These are phyloP conservation scores for Debaryomycetaceae sp. DNA, from an alignment of 1,139 yeast species.

Conservation along the genomic window DNA sequence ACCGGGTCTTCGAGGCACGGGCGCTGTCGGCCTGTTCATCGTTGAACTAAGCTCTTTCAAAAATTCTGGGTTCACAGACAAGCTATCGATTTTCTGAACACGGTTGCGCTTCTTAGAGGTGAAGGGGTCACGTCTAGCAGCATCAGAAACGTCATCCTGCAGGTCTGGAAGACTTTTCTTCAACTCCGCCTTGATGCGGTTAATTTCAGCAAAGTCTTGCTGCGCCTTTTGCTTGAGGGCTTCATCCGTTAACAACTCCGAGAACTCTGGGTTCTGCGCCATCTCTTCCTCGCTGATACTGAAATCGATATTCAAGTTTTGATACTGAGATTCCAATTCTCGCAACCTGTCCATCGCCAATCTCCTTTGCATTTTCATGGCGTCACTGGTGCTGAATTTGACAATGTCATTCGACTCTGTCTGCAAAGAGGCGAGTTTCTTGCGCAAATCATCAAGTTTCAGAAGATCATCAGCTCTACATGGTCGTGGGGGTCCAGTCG, in stretches of 20 bases:
- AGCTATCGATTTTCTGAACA: constrained; percentile 25
- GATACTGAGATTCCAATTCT: constrained; percentile 50
- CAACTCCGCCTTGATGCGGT: constrained; percentile 31
- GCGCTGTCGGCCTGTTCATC: constrained; percentile 28
- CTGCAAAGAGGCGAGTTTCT: constrained; percentile 50
- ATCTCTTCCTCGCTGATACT: constrained; percentile 13
- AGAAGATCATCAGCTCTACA: constrained; percentile 32
- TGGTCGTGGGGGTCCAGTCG: constrained; percentile 17
- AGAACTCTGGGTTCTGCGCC: constrained; percentile 4
- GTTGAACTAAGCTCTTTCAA: constrained; percentile 47
- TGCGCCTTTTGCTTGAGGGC: constrained; percentile 24
- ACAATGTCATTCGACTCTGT: constrained; percentile 65
- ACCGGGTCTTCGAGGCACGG: neutral
- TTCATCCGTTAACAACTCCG: constrained; percentile 18
- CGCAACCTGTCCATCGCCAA: constrained; percentile 60
- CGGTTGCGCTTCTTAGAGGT: constrained; percentile 18
- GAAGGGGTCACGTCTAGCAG: constrained; percentile 2
- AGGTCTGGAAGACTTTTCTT: constrained; percentile 22
- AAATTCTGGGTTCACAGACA: constrained; percentile 36
- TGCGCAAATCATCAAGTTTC: constrained; percentile 42
- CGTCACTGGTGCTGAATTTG: constrained; percentile 53
- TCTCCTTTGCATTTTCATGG: constrained; percentile 45
- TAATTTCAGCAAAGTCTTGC: constrained; percentile 37
- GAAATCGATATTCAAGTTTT: constrained; percentile 51
- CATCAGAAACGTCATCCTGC: no score